Base-by-base conservation (phyloP, 2,329 filamentous ascomycete genomes). In the Aspergillus bombycis region DNA sequence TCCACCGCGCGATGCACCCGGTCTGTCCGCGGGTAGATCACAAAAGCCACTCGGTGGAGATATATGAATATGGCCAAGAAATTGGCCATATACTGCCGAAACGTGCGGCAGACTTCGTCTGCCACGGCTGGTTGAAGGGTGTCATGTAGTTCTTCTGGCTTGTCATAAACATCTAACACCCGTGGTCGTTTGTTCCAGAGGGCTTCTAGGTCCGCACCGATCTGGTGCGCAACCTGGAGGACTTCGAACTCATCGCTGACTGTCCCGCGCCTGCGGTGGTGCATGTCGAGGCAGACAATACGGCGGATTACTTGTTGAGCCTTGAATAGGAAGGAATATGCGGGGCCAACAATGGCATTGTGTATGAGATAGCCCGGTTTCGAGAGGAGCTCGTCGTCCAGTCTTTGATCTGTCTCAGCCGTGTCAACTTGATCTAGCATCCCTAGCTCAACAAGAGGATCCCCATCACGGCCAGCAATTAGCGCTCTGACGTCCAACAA, bases 171-270 rank as follows among this genome's bases (percentile, higher is more conserved):
- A 38, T 77, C 75, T 7, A 77, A 65, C 4, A 77, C 73, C 1
- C 69, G 60, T 1, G 76, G 76, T 1, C 75, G 68, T n/a, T 62
- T 61, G 56, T 75, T 74, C 74, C 75, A 77, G 55, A 78, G 71
- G 11, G 68, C 64, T 60, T 77, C 72, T 5, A 78, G 72, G 53
- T 78, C 75, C 21, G 74, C 75, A 34, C 74, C 72, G 10, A 78
- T 71, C 56, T 73, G 72, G 61, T 76, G 73, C 16, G 76, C 76
- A 26, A 78, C 73, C 43, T 77, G 74, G 34, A 78, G 71, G 28
- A 78, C 76, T 62, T 78, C 76, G 32, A 75, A 77, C 64, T 78
- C 76, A 60, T 78, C 76, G 36, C 69, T 72, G 16, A 78, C 70
- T 1, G 76, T 77, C 41, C 76, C 76, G 6, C 76, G 74, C 26